A percentile compares a stretch with the other conserved stretches of the same genome.
Evolutionary conservation across 805 yeast species (phyloP).

Genomic region (Jamesozyma piceae): DNA sequence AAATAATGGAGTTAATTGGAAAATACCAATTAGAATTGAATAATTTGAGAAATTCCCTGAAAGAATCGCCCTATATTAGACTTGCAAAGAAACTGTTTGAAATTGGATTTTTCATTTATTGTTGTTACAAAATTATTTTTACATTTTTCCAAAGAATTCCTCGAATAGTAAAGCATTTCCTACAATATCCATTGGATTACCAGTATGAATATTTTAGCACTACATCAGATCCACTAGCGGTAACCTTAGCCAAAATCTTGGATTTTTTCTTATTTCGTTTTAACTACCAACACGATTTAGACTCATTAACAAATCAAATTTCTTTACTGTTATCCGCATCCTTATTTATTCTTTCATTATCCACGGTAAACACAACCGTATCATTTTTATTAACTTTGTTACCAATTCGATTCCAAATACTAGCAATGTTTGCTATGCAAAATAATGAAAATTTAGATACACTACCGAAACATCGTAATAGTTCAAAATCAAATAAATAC

Average conservation of each 20-base stretch:
- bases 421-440: conserved; percentile 23
- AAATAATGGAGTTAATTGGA: conserved; percentile 18
- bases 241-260: conserved; percentile 30
- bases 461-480: conserved; percentile 14
- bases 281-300: conserved; percentile 30
- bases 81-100: conserved; percentile 16
- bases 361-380: conserved; percentile 54
- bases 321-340: conserved; percentile 47
- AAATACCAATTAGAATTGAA: conserved; percentile 22
- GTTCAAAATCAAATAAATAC: conserved; percentile 6
- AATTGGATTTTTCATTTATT: conserved; percentile 27
- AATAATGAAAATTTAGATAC: conserved; percentile 7
- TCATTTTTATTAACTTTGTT: conserved; percentile 39
- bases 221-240: conserved; percentile 32
- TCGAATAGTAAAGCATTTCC: conserved; percentile 13
- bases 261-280: conserved; percentile 27
- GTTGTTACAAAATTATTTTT: conserved; percentile 30
- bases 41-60: conserved; percentile 12
- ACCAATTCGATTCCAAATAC: conserved; percentile 29
- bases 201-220: conserved; percentile 13
- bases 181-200: conserved; percentile 14
- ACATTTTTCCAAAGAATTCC: conserved; percentile 27
- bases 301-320: conserved; percentile 31
- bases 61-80: conserved; percentile 12
- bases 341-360: conserved; percentile 52